These are phyloP conservation scores for Suillus brevipes DNA, from an alignment of 768 basidiomycete genomes.

Conservation along the genomic window DNA sequence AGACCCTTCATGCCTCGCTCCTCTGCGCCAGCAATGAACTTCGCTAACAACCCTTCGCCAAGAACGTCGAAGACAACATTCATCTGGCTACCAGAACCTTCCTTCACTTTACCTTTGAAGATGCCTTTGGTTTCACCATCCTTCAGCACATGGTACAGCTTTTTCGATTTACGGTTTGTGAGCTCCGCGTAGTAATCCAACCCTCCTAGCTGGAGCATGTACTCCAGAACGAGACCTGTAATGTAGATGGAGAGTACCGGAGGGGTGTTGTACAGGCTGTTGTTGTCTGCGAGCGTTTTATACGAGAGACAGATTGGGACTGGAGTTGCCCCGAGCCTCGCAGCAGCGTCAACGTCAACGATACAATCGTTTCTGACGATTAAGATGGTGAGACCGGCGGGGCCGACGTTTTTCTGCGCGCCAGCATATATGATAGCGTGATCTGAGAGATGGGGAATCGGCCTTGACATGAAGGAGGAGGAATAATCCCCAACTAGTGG, in stretches of 20 bases:
- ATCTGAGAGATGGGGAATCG: slow-evolving; percentile 82
- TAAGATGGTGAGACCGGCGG: slow-evolving; percentile 88
- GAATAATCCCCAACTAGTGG: slow-evolving; percentile 96
- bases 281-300: slow-evolving; percentile 74
- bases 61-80: slow-evolving; percentile 85
- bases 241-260: slow-evolving; percentile 91
- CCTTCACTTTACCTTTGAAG: slow-evolving; percentile 68
- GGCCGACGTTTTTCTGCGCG: slow-evolving; percentile 97
- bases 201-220: slow-evolving; percentile 66
- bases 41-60: slow-evolving; percentile 69
- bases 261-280: slow-evolving; percentile 90
- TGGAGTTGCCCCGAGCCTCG: slow-evolving; percentile 66
- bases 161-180: slow-evolving; percentile 73
- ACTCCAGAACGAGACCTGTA: slow-evolving; percentile 77
- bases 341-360: slow-evolving; percentile 83
- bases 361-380: slow-evolving; percentile 95
- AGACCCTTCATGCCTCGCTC: slow-evolving; percentile 77
- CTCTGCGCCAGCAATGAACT: slow-evolving; percentile 82
- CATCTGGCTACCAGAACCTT: slow-evolving; percentile 89
- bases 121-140: slow-evolving; percentile 72
- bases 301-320: slow-evolving; percentile 83
- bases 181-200: slow-evolving; percentile 60
- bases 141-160: slow-evolving; percentile 72
- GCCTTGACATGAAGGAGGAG: slow-evolving; percentile 94
- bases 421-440: slow-evolving; percentile 96